Evolutionary conservation across 78 protist species (phyloP).

Genomic region (Isochrysis galbana): DNA sequence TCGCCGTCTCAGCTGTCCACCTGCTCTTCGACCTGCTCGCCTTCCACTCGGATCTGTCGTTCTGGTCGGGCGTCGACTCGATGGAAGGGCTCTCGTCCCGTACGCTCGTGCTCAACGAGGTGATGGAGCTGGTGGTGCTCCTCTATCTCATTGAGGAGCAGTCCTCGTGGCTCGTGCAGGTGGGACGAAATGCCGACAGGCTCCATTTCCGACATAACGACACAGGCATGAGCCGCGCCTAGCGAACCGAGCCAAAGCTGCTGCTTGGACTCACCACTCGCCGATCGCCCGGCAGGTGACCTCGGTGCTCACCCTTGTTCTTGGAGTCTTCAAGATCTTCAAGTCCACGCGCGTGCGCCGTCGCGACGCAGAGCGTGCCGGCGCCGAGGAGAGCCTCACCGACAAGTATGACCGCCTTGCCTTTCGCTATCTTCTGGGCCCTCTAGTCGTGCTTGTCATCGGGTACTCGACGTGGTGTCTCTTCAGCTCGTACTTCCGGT

Average conservation of each 20-base stretch:
- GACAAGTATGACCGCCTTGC: slow-evolving; percentile 17
- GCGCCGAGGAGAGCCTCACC: not conserved
- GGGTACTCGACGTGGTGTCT: slow-evolving; percentile 22
- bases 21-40: slow-evolving; percentile 50
- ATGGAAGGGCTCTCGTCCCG: slow-evolving; percentile 40
- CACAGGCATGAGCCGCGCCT: no score
- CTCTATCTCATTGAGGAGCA: slow-evolving; percentile 35
- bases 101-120: not conserved
- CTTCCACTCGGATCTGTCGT: slow-evolving; percentile 27
- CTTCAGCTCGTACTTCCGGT: not conserved
- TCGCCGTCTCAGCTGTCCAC: slow-evolving; percentile 34
- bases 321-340: slow-evolving; percentile 35
- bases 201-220: no score
- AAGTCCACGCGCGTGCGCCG: not conserved
- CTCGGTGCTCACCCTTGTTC: slow-evolving; percentile 9
- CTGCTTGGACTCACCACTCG: no score
- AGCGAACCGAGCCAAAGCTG: no score
- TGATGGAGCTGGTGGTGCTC: slow-evolving; percentile 27
- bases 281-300: not conserved
- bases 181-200: no score
- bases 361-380: not conserved
- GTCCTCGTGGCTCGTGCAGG: slow-evolving; percentile 16
- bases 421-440: not conserved
- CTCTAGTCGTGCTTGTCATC: slow-evolving; percentile 12
- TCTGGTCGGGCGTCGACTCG: slow-evolving; percentile 22